These are phyloP conservation scores for Tulasnella sp. DNA, from an alignment of 768 basidiomycete genomes.

Conservation along the genomic window DNA sequence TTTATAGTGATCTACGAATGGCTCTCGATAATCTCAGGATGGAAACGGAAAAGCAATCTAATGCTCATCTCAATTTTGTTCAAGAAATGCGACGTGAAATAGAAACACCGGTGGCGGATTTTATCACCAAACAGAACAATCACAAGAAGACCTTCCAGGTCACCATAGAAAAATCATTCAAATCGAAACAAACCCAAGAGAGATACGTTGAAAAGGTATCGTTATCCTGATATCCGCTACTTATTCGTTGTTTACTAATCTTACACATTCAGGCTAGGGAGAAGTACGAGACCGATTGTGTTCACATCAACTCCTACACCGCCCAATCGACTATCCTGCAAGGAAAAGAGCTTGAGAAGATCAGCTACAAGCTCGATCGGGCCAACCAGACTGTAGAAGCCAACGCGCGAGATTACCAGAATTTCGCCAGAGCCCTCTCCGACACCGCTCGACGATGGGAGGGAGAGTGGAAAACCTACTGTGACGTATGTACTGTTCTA, in stretches of 20 bases:
- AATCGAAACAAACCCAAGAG: constrained; percentile 78
- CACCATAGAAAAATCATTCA: constrained; percentile 80
- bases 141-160: constrained; percentile 63
- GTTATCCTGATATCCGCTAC: background rate
- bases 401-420: constrained; percentile 88
- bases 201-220: constrained; percentile 59
- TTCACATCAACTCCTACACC: constrained; percentile 86
- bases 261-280: constrained; percentile 46
- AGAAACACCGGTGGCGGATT: constrained; percentile 49
- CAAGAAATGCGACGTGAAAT: constrained; percentile 63
- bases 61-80: constrained; percentile 58
- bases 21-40: constrained; percentile 64
- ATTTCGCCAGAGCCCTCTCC: constrained; percentile 64
- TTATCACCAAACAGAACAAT: constrained; percentile 50
- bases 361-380: constrained; percentile 72
- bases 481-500: constrained; percentile 39
- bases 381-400: constrained; percentile 78
- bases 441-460: constrained; percentile 84
- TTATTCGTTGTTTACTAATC: background rate
- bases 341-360: constrained; percentile 86
- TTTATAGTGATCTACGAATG: constrained; percentile 59
- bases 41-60: constrained; percentile 76
- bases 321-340: constrained; percentile 85
- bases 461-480: constrained; percentile 84
- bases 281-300: constrained; percentile 85